Conservation (phyloP, 306 rosid genomes). For the Prinsepia uniflora region DNA sequence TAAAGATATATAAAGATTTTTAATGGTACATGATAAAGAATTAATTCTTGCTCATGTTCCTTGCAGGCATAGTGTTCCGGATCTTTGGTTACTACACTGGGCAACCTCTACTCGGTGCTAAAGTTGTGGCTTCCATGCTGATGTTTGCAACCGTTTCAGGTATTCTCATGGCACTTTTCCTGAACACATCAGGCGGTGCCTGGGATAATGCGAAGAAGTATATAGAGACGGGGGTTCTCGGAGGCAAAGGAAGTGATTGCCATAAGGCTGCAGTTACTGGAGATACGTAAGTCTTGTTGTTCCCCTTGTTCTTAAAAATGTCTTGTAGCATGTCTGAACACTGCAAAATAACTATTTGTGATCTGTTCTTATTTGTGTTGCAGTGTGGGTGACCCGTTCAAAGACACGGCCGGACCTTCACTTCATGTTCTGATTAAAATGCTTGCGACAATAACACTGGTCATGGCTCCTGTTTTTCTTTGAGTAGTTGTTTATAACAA, state of each 20-base stretch:
- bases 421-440: constrained; percentile 92
- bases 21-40: constrained; percentile 20
- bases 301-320: not conserved
- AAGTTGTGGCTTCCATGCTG: constrained; percentile 84
- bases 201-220: constrained; percentile 99
- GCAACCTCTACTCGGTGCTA: constrained; percentile 93
- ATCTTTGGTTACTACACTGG: constrained; percentile 87
- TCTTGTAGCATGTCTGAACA: not conserved
- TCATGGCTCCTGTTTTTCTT: constrained; percentile 97
- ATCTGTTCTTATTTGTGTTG: constrained; percentile 17
- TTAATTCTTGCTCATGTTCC: constrained; percentile 22
- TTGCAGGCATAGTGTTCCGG: constrained; percentile 82
- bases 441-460: constrained; percentile 94
- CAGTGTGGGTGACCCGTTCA: constrained; percentile 98
- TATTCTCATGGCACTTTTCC: constrained; percentile 96
- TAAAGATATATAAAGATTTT: not conserved
- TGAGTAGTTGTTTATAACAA: constrained; percentile 48
- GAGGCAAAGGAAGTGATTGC: constrained; percentile 97
- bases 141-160: constrained; percentile 98
- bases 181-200: constrained; percentile 97
- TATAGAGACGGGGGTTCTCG: constrained; percentile 93
- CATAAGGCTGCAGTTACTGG: constrained; percentile 97
- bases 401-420: constrained; percentile 99
- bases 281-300: constrained; percentile 71
- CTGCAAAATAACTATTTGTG: not conserved